Evolutionary conservation across 345 rosid species (phyloP), one percentile per base, ranked within the genome.

Genomic region (Schrenkiella parvula): DNA sequence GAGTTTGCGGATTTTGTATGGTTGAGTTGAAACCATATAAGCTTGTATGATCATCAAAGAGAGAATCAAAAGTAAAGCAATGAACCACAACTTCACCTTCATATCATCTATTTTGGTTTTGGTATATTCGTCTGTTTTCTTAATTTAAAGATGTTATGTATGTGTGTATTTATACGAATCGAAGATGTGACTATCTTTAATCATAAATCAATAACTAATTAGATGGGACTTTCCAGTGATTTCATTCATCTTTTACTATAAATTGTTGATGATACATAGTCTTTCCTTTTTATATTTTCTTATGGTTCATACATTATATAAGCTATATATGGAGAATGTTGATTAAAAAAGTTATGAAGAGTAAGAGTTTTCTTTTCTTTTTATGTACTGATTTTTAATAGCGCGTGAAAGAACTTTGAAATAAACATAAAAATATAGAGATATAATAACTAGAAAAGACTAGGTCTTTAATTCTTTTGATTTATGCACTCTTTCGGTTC

Each of bases 1-100:
- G 72, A 52, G 62, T 67, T 51, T 66, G 37, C 71, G 23, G 71
- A 54, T 4, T 13, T 68, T 68, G 39, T 38, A 26, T 25, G 72
- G 39, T 28, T 67, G 26, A 38, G 51, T 5, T 13, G 19, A 53
- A 67, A 37, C 38, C 50, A 22, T 22, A 67, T 52, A 53, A 13
- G 39, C 52, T 17, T 19, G 17, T 39, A 51, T 38, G 10, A 55
- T 8, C 7, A 42, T 14, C 31, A 55, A 41, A 31, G 44, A 56
- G 26, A 69, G 35, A 57, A 32, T 12, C 26, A 44, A 43, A 41
- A 29, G 26, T 12, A 55, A 35, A 66, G 25, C 35, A 51, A 51
- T 35, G 11, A 51, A 51, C 37, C 71, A 37, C 46, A 51, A 6
- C 12, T 53, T 53, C 7, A 28, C 39, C 19, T 52, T 52, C 71